Conservation (phyloP, 2,329 filamentous ascomycete genomes). For the Beauveria rudraprayagi region DNA sequence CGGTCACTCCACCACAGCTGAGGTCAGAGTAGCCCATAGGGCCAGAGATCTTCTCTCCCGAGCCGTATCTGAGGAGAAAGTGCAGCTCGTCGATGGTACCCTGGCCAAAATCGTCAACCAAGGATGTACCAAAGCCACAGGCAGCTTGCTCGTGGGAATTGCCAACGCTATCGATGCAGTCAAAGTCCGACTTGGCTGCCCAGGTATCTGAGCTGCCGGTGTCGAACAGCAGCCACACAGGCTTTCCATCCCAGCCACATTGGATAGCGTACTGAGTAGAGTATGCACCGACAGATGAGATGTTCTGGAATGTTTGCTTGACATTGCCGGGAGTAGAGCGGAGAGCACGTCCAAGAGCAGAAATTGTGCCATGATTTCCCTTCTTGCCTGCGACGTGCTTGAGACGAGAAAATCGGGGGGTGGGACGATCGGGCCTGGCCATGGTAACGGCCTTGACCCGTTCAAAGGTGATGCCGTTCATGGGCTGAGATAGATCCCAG, state of each 20-base stretch:
- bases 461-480: constrained; percentile 32
- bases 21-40: constrained; percentile 40
- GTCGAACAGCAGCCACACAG: constrained; percentile 38
- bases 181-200: constrained; percentile 33
- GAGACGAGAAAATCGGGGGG: constrained; percentile 26
- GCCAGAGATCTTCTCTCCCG: constrained; percentile 40
- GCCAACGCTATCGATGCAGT: constrained; percentile 32
- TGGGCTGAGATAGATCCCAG: constrained; percentile 27
- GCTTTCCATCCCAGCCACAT: constrained; percentile 30
- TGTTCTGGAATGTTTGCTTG: constrained; percentile 27
- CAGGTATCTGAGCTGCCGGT: constrained; percentile 47
- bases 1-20: constrained; percentile 35
- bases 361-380: constrained; percentile 21
- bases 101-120: constrained; percentile 32
- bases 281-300: constrained; percentile 28
- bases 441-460: constrained; percentile 21
- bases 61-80: constrained; percentile 39
- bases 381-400: constrained; percentile 20
- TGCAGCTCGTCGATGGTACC: constrained; percentile 33
- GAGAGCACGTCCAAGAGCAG: constrained; percentile 21
- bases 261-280: constrained; percentile 36
- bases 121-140: constrained; percentile 35
- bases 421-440: constrained; percentile 21
- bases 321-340: constrained; percentile 13
- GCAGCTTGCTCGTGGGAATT: constrained; percentile 20